phyloP scores from a whole-genome alignment of 768 basidiomycete genomes.

The Butyriboletus loyo region DNA sequence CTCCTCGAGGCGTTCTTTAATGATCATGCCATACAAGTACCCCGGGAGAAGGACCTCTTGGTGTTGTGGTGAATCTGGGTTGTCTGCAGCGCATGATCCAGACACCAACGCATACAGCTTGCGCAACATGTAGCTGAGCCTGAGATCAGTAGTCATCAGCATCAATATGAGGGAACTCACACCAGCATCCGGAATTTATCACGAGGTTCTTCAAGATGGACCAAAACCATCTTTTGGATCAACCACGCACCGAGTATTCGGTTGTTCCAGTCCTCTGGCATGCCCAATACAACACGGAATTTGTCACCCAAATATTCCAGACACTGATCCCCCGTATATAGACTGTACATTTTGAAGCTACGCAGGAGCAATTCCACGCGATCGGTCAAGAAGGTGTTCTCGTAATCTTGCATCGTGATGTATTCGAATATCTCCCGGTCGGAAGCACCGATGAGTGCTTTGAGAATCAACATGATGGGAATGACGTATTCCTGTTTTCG shows the following conservation, averaged over 20 bases:
- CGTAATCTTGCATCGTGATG: slow-evolving; percentile 94
- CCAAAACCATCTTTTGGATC: slow-evolving; percentile 81
- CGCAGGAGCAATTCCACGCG: slow-evolving; percentile 91
- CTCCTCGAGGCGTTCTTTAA: slow-evolving; percentile 96
- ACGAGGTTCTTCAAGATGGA: slow-evolving; percentile 80
- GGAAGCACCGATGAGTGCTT: slow-evolving; percentile 85
- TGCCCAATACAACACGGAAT: slow-evolving; percentile 86
- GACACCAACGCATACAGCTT: slow-evolving; percentile 93
- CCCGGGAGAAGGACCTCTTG: slow-evolving; percentile 97
- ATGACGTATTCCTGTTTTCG: slow-evolving; percentile 98
- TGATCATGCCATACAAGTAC: slow-evolving; percentile 90
- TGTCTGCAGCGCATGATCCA: slow-evolving; percentile 86
- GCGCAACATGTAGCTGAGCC: slow-evolving; percentile 87
- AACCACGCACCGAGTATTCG: slow-evolving; percentile 77
- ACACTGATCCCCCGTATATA: slow-evolving; percentile 87
- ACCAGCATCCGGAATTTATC: slow-evolving; percentile 95
- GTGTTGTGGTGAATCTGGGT: slow-evolving; percentile 98
- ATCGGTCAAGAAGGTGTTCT: slow-evolving; percentile 96
- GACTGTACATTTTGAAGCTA: slow-evolving; percentile 90
- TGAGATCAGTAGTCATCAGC: slow-evolving; percentile 5
- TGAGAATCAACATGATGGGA: slow-evolving; percentile 94
- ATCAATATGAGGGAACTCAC: slow-evolving; percentile 39
- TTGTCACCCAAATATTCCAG: slow-evolving; percentile 95
- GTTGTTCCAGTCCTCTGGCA: slow-evolving; percentile 94
- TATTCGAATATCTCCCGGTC: slow-evolving; percentile 98